phyloP scores from a whole-genome alignment of 306 rosid genomes.

The Cajanus cajan region DNA sequence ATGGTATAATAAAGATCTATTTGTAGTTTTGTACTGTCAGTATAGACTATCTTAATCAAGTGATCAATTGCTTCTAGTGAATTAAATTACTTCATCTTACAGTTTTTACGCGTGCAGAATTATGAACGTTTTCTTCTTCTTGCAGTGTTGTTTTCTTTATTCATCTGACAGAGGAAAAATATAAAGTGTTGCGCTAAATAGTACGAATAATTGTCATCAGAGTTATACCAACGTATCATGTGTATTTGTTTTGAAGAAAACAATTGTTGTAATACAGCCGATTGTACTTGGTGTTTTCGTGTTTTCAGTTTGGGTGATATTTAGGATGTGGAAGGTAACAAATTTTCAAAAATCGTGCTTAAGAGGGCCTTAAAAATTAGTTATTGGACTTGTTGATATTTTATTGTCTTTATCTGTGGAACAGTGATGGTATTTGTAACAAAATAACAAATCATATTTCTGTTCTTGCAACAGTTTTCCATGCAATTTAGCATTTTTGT shows the following conservation, averaged over 20 bases:
- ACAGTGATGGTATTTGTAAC: too few species aligned
- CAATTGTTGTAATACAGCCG: background rate
- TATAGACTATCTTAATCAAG: background rate
- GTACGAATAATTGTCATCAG: background rate
- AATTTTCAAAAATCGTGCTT: background rate
- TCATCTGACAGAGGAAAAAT: background rate
- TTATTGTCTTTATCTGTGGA: background rate
- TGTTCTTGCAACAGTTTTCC: too few species aligned
- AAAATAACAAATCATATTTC: too few species aligned
- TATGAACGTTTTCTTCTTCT: background rate
- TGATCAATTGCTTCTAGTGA: background rate
- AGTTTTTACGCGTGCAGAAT: background rate
- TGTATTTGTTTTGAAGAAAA: background rate
- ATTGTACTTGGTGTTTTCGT: background rate
- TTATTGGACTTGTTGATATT: background rate
- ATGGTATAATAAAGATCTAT: too few species aligned
- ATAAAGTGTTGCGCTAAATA: background rate
- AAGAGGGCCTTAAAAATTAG: background rate
- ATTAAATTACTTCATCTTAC: background rate
- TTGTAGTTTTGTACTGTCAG: too few species aligned
- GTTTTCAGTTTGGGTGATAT: background rate
- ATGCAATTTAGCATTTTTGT: background rate
- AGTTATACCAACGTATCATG: background rate
- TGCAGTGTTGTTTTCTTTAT: background rate
- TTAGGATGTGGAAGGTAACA: background rate